Evolutionary conservation across 176 grass and related monocot genomes (phyloP), one percentile per base, ranked within the genome.

Genomic region (Alopecurus myosuroides): DNA sequence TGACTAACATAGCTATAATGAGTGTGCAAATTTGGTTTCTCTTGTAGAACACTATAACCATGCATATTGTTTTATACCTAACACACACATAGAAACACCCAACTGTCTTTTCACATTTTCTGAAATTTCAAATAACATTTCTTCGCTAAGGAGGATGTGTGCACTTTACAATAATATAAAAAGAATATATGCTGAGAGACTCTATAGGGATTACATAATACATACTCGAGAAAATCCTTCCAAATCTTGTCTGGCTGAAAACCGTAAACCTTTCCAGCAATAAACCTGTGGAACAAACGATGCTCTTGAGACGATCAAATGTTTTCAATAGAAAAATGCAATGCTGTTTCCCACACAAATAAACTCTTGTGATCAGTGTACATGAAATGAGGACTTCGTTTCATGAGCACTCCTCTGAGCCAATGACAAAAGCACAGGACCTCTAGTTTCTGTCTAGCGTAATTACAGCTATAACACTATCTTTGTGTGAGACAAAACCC

Each of bases 201-300:
- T 71, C 33, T 13, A 68, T 55, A 69, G 28, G 29, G 73, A 29
- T 1, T 29, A 8, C 41, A 46, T 63, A 74, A 17, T 34, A 62
- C 82, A 85, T 93, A 98, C 95, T 76, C 93, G 89, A 55, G 89
- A 88, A 87, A 98, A 98, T 19, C 88, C 85, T 84, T 98, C 96
- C 78, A 98, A 56, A 74, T 98, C 96, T 29, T 98, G 96, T 80
- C 88, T 87, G 11, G 96, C 96, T 17, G 93, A 81, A 90, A 95
- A 95, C 5, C 96, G 83, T 52, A 98, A 86, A 2, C 96, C 96
- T 88, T 95, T 98, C 96, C 96, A 98, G 44, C 96, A 98, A 73
- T 95, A 98, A 36, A 98, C 95, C 95, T 98, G 85, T 85, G 78
- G 78, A 61, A 80, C 25, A 70, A 87, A 82, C 5, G 0, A 19